These are phyloP conservation scores for Tagetes patula DNA, from an alignment of 129 eudicot species.

Conservation along the genomic window DNA sequence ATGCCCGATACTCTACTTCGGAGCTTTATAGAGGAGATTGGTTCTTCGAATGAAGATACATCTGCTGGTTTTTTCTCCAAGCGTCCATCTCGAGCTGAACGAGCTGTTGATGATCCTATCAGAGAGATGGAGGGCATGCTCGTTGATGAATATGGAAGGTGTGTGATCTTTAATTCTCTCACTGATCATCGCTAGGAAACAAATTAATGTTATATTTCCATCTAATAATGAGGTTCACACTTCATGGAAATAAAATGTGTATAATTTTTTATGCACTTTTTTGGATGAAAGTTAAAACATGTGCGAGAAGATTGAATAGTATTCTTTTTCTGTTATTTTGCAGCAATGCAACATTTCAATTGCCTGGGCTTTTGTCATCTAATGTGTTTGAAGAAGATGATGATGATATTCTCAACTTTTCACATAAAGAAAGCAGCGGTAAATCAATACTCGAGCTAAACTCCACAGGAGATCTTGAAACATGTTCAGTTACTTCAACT, in stretches of 20 bases:
- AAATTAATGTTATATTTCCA: conserved; percentile 1
- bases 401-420: conserved; percentile 41
- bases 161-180: conserved; percentile 5
- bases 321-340: conserved; percentile 16
- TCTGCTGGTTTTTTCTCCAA: conserved; percentile 49
- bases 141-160: conserved; percentile 95
- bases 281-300: neutral
- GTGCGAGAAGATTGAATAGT: conserved; percentile 1
- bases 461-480: conserved; percentile 44
- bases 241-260: conserved; percentile 1
- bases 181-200: neutral
- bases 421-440: conserved; percentile 40
- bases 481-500: conserved; percentile 47
- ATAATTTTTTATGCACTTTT: neutral
- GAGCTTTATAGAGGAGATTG: conserved; percentile 56
- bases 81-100: conserved; percentile 75
- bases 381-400: conserved; percentile 73
- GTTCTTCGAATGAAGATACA: conserved; percentile 55
- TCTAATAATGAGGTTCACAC: conserved; percentile 16
- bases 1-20: conserved; percentile 68
- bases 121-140: conserved; percentile 93
- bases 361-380: conserved; percentile 70
- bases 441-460: conserved; percentile 39
- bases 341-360: conserved; percentile 87
- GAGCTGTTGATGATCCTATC: conserved; percentile 78